Conservation (phyloP, 768 basidiomycete species). For the Russula earlei region DNA sequence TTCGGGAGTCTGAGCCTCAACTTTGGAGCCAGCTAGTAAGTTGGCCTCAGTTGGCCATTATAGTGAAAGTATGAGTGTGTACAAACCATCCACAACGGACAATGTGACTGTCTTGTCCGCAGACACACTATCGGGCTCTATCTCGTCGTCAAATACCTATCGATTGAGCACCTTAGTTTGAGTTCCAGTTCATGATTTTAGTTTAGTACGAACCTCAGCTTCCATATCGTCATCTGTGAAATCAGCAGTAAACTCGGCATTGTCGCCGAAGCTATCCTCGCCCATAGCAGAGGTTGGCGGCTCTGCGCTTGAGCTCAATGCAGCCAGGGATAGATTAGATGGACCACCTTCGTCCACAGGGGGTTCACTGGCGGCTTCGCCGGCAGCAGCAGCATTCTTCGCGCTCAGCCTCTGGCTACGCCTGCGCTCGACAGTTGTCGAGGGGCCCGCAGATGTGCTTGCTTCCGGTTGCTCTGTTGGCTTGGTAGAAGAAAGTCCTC, state of each 20-base stretch:
- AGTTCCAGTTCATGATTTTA: background rate
- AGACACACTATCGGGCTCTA: slow-evolving; percentile 58
- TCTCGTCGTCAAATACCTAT: slow-evolving; percentile 79
- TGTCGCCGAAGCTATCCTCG: slow-evolving; percentile 43
- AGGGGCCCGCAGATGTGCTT: slow-evolving; percentile 16
- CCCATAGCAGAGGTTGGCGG: slow-evolving; percentile 26
- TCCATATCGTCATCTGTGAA: slow-evolving; percentile 83
- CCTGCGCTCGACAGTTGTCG: slow-evolving; percentile 41
- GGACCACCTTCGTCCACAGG: slow-evolving; percentile 16
- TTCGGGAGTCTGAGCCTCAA: slow-evolving; percentile 94
- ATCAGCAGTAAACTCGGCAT: slow-evolving; percentile 59
- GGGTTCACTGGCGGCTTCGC: slow-evolving; percentile 14
- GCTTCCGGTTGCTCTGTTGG: slow-evolving; percentile 18
- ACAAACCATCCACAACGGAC: slow-evolving; percentile 64
- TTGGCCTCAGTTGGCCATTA: slow-evolving; percentile 5
- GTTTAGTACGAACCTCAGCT: slow-evolving; percentile 44
- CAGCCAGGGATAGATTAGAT: slow-evolving; percentile 3
- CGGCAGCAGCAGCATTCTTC: slow-evolving; percentile 35
- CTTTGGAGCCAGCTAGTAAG: slow-evolving; percentile 70
- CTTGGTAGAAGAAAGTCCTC: slow-evolving; percentile 21
- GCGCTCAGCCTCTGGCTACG: slow-evolving; percentile 80
- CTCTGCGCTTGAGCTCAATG: slow-evolving; percentile 19
- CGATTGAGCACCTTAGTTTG: background rate
- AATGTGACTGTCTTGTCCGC: slow-evolving; percentile 83
- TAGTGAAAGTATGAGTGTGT: background rate